These are phyloP conservation scores for Vigna reflexopilosa DNA, from an alignment of 306 rosid species.

Conservation along the genomic window DNA sequence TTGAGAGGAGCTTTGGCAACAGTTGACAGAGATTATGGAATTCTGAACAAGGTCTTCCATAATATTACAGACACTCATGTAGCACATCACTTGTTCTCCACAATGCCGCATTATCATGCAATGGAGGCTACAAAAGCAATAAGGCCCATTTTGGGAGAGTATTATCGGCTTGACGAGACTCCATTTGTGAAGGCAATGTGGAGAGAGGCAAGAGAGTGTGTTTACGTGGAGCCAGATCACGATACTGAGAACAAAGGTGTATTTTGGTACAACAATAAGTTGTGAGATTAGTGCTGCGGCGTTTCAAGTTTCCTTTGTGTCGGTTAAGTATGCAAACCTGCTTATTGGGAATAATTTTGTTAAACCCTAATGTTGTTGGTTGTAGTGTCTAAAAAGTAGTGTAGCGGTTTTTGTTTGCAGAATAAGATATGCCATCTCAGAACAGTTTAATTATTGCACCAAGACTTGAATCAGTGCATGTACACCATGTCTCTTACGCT, in stretches of 20 bases:
- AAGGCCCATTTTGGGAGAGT: constrained; percentile 87
- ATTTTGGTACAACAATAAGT: constrained; percentile 84
- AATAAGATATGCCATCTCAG: constrained; percentile 44
- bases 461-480: constrained; percentile 38
- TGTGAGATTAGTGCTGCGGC: constrained; percentile 42
- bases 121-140: constrained; percentile 97
- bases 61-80: constrained; percentile 96
- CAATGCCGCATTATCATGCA: constrained; percentile 97
- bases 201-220: constrained; percentile 87
- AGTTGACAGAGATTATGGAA: constrained; percentile 87
- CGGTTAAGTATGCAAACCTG: constrained; percentile 33
- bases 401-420: constrained; percentile 31
- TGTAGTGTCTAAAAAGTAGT: background rate
- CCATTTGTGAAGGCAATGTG: constrained; percentile 75
- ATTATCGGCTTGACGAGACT: constrained; percentile 76
- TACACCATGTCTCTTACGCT: constrained; percentile 19
- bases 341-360: constrained; percentile 43
- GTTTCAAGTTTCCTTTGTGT: constrained; percentile 26
- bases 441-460: constrained; percentile 30
- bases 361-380: constrained; percentile 36
- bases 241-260: constrained; percentile 62
- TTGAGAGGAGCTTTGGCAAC: constrained; percentile 92
- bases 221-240: constrained; percentile 84
- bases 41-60: constrained; percentile 92
- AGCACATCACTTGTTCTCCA: constrained; percentile 91